phyloP scores from a whole-genome alignment of 352 stramenopile species.

The Phytophthora sansomeana region DNA sequence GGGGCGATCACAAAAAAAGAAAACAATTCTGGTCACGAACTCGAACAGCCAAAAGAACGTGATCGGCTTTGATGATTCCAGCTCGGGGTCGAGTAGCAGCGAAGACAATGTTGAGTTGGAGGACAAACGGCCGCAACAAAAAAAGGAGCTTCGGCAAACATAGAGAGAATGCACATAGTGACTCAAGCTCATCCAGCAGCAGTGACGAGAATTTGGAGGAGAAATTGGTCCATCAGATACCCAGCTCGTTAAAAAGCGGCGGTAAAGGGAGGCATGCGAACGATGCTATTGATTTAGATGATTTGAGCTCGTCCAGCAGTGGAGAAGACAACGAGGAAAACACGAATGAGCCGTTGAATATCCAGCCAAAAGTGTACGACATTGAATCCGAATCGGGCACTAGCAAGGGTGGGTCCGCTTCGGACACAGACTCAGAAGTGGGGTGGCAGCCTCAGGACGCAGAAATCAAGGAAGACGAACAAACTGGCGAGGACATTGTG shows the following conservation, averaged over 20 bases:
- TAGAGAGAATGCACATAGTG: not conserved
- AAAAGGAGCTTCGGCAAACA: not conserved
- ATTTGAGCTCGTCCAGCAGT: conserved; percentile 1
- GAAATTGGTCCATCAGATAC: not conserved
- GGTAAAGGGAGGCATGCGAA: not conserved
- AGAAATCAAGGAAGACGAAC: not conserved
- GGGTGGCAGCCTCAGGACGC: conserved; percentile 20
- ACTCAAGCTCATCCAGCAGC: not conserved
- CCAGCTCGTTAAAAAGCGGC: not conserved
- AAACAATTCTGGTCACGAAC: not conserved
- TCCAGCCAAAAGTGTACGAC: conserved; percentile 7
- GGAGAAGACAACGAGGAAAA: not conserved
- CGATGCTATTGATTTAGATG: not conserved
- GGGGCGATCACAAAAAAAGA: not conserved
- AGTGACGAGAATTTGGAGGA: not conserved
- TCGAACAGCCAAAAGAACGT: not conserved
- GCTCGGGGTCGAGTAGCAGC: not conserved
- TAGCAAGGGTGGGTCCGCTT: not conserved
- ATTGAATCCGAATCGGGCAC: conserved; percentile 1
- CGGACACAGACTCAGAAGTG: conserved; percentile 27
- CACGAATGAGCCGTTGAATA: not conserved
- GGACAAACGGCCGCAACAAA: not conserved
- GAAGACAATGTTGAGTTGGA: conserved; percentile 12
- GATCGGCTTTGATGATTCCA: not conserved
- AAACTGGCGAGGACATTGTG: conserved; percentile 6